Evolutionary conservation across 805 yeast species (phyloP), one percentile per base, ranked within the genome.

Genomic region (Nakazawaea peltata): DNA sequence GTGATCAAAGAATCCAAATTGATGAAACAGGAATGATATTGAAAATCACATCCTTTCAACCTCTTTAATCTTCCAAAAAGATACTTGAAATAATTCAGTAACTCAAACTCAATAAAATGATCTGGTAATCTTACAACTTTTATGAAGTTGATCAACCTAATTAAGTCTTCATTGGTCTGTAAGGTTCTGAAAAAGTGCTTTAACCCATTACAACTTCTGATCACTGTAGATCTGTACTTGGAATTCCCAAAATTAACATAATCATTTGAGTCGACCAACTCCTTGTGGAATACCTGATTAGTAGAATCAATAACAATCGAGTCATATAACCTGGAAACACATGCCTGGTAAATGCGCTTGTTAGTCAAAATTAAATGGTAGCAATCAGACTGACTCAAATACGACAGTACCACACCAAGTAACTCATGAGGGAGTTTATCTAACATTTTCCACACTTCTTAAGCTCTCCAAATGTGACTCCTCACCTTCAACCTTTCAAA

Each of bases 381-480:
- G 23, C 54, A 46, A 30, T 52, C 57, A 2, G 47, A 24, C 31
- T 53, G 57, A 2, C 41, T 26, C 17, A 53, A 34, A 18, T 41
- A 7, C 3, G 42, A 41, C 14, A 44, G 37, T 9, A 53, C 40
- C 19, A 35, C 30, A 8, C 34, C 9, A 16, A 43, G 43, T 3
- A 53, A 16, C 39, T 53, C 58, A 4, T 26, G 13, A 4, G 58
- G 58, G 9, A 53, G 33, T 5, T n/a, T n/a, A 6, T 46, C 47
- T 4, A 53, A 15, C 58, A 53, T 53, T 7, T 18, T 17, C 18
- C 13, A n/a, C n/a, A n/a, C n/a, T n/a, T n/a, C 8, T n/a, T n/a
- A n/a, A n/a, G n/a, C n/a, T n/a, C n/a, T n/a, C n/a, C n/a, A 8
- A 11, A 8, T 21, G 24, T n/a, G n/a, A n/a, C n/a, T n/a, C n/a